These are phyloP conservation scores for Sarcodon sp. DNA, from an alignment of 768 basidiomycete species.

Conservation along the genomic window DNA sequence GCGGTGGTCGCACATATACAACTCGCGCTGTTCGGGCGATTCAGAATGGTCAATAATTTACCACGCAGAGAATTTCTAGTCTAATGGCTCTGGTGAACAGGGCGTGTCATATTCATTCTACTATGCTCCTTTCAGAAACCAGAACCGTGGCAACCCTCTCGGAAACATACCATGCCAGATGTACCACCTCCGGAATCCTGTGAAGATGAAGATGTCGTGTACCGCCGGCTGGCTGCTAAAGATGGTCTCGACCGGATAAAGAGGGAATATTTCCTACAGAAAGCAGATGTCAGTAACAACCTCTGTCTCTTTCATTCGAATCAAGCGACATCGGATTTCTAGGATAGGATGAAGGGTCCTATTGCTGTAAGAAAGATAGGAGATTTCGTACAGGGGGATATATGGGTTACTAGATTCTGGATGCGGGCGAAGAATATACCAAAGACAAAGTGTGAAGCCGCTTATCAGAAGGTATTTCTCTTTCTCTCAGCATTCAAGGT, in stretches of 20 bases:
- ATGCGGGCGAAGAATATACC: slow-evolving; percentile 63
- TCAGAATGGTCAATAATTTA: slow-evolving; percentile 23
- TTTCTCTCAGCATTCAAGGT: neutral
- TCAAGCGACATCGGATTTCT: slow-evolving; percentile 1
- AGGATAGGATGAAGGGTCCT: slow-evolving; percentile 63
- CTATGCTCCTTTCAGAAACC: slow-evolving; percentile 76
- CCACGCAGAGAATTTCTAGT: too few species aligned
- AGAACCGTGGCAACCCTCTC: slow-evolving; percentile 60
- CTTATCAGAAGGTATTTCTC: slow-evolving; percentile 58
- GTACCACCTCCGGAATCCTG: slow-evolving; percentile 49
- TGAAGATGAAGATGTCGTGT: slow-evolving; percentile 37
- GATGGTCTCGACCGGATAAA: slow-evolving; percentile 15
- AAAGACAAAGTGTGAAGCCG: slow-evolving; percentile 35
- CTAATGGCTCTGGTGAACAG: too few species aligned
- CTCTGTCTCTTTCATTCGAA: neutral
- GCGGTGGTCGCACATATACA: slow-evolving; percentile 62
- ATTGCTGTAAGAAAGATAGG: slow-evolving; percentile 50
- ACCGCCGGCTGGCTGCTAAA: slow-evolving; percentile 17
- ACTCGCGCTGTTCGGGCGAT: slow-evolving; percentile 37
- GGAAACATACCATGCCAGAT: slow-evolving; percentile 50
- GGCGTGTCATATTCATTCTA: slow-evolving; percentile 36
- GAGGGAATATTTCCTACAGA: neutral
- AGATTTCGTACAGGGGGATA: slow-evolving; percentile 30
- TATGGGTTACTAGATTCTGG: slow-evolving; percentile 56
- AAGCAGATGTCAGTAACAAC: neutral